Evolutionary conservation across 2,329 filamentous ascomycete species (phyloP).

Genomic region (Paramyrothecium roridum): DNA sequence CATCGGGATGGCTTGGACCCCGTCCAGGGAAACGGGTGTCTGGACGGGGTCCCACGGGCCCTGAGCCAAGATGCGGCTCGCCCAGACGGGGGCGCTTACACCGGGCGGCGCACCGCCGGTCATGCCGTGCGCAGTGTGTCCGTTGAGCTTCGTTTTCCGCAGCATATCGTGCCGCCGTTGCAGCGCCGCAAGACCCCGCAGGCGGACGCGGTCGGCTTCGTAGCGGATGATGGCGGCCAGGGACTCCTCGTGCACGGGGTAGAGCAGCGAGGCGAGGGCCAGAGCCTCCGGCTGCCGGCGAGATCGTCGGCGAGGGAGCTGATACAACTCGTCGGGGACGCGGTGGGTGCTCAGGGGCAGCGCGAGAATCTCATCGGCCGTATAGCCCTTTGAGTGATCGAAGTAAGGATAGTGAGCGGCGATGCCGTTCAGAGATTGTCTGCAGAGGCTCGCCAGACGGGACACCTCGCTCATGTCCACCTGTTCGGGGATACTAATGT

Average conservation of each 20-base stretch:
- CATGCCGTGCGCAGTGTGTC: slow-evolving; percentile 20
- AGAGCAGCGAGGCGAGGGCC: slow-evolving; percentile 26
- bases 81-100: slow-evolving; percentile 28
- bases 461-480: slow-evolving; percentile 21
- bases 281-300: slow-evolving; percentile 23
- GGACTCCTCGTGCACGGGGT: slow-evolving; percentile 29
- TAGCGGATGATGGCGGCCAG: slow-evolving; percentile 34
- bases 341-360: slow-evolving; percentile 26
- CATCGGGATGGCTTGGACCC: slow-evolving; percentile 28
- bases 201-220: slow-evolving; percentile 30
- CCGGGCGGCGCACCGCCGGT: slow-evolving; percentile 26
- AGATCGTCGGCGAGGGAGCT: slow-evolving; percentile 31
- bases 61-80: slow-evolving; percentile 27
- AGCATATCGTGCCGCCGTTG: slow-evolving; percentile 32
- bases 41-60: slow-evolving; percentile 28
- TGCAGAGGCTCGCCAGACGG: slow-evolving; percentile 23
- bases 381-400: slow-evolving; percentile 23
- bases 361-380: slow-evolving; percentile 30
- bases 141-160: slow-evolving; percentile 26
- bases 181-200: slow-evolving; percentile 31
- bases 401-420: slow-evolving; percentile 20
- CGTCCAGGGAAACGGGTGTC: slow-evolving; percentile 25
- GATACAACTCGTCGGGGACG: slow-evolving; percentile 24
- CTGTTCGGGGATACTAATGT: slow-evolving; percentile 1
- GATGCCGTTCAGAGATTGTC: slow-evolving; percentile 22